Percentiles rank a stretch among this genome's conserved stretches.
Conservation (phyloP, 1,284 basidiomycete genomes). For the Phlebopus sp. region DNA sequence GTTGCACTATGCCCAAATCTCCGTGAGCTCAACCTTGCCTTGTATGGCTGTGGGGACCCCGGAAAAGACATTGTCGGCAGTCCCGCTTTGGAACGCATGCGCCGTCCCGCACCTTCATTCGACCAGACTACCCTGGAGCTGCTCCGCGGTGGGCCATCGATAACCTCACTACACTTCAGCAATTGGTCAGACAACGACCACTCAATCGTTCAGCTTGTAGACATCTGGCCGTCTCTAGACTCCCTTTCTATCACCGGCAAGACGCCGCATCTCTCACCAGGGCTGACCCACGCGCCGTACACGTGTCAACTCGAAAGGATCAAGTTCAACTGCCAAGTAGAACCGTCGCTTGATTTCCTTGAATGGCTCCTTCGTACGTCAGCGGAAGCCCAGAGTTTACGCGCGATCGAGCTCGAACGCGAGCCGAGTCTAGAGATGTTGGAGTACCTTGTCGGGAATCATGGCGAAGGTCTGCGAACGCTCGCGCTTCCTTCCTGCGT, state of each 20-base stretch:
- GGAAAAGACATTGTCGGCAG: conserved; percentile 46
- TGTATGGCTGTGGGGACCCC: conserved; percentile 55
- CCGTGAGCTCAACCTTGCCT: conserved; percentile 49
- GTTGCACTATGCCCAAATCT: conserved; percentile 59
- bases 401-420: conserved; percentile 53
- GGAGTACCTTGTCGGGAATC: conserved; percentile 48
- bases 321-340: conserved; percentile 57
- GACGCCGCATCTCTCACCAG: conserved; percentile 47
- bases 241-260: conserved; percentile 59
- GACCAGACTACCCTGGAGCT: conserved; percentile 49
- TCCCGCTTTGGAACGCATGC: conserved; percentile 46
- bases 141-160: conserved; percentile 51
- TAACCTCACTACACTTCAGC: conserved; percentile 56
- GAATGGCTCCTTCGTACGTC: conserved; percentile 67
- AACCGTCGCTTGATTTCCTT: conserved; percentile 58
- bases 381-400: conserved; percentile 39
- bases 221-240: conserved; percentile 54
- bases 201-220: conserved; percentile 58
- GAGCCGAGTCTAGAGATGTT: conserved; percentile 53
- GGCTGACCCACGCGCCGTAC: conserved; percentile 41
- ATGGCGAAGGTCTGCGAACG: conserved; percentile 47
- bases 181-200: conserved; percentile 67
- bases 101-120: conserved; percentile 52
- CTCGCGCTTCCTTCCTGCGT: conserved; percentile 55
- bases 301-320: conserved; percentile 48